phyloP scores from a whole-genome alignment of 2,329 filamentous ascomycete species.

The Coniella lustricola region DNA sequence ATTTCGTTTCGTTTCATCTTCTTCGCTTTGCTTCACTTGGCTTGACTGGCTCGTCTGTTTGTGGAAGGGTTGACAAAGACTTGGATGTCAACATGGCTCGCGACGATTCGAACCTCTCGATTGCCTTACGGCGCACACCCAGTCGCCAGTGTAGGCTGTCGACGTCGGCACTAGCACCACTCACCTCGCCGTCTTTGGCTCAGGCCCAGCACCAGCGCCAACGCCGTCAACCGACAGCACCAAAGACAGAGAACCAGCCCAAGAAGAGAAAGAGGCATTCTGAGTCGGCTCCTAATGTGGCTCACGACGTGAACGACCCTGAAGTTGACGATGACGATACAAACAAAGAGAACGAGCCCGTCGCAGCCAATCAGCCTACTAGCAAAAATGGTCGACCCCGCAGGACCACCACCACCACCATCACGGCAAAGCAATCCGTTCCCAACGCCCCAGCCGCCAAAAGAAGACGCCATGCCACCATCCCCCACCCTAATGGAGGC shows the following conservation, averaged over 20 bases:
- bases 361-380: no score
- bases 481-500: background rate
- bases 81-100: background rate
- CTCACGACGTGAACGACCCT: no score
- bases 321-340: background rate
- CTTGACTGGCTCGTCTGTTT: no score
- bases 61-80: no score
- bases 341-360: no score
- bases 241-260: background rate
- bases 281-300: background rate
- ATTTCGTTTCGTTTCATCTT: no score
- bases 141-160: background rate
- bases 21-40: no score
- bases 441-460: background rate
- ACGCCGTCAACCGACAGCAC: background rate
- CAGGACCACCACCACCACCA: no score
- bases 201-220: background rate
- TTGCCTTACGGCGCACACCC: constrained; percentile 11
- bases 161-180: background rate
- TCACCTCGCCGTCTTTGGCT: background rate
- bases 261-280: constrained; percentile 11
- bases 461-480: background rate
- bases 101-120: background rate
- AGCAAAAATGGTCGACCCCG: no score
- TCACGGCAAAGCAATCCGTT: no score